These are phyloP conservation scores for Cryptococcus sp. DNA, from an alignment of 1,284 basidiomycete genomes.

Conservation along the genomic window DNA sequence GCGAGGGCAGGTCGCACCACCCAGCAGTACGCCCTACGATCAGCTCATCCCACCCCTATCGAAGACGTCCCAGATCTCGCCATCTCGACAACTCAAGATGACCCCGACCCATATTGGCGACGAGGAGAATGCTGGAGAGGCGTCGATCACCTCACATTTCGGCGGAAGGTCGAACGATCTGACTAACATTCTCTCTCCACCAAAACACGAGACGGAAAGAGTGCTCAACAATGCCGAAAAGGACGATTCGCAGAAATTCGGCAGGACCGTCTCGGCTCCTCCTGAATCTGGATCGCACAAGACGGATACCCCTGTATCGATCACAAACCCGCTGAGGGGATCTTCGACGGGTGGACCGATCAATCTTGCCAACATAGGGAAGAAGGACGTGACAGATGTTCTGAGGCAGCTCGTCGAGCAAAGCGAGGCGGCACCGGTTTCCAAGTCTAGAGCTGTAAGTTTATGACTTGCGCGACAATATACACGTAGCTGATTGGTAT, in stretches of 20 bases:
- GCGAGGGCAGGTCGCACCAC: background rate
- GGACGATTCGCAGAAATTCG: slow-evolving; percentile 3
- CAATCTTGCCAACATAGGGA: background rate
- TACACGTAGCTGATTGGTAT: background rate
- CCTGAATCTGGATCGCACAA: slow-evolving; percentile 2
- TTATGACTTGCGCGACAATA: background rate
- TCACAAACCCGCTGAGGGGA: background rate
- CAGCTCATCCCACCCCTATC: background rate
- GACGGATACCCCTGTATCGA: background rate
- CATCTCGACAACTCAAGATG: slow-evolving; percentile 21
- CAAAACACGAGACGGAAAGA: slow-evolving; percentile 23
- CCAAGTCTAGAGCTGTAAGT: slow-evolving; percentile 2
- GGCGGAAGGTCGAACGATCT: background rate
- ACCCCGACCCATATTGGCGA: slow-evolving; percentile 36
- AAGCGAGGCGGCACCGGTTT: slow-evolving; percentile 1
- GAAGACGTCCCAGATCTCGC: slow-evolving; percentile 1
- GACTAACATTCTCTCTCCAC: slow-evolving; percentile 21
- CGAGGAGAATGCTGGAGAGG: background rate
- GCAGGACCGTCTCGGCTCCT: slow-evolving; percentile 14
- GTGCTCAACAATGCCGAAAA: slow-evolving; percentile 17
- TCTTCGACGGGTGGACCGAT: slow-evolving; percentile 1
- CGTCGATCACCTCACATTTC: background rate
- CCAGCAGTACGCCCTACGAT: background rate
- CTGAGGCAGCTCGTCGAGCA: slow-evolving; percentile 23
- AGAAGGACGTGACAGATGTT: slow-evolving; percentile 23